Evolutionary conservation across 73 alveolate genomes (phyloP).

Genomic region (Paramecium caudatum): DNA sequence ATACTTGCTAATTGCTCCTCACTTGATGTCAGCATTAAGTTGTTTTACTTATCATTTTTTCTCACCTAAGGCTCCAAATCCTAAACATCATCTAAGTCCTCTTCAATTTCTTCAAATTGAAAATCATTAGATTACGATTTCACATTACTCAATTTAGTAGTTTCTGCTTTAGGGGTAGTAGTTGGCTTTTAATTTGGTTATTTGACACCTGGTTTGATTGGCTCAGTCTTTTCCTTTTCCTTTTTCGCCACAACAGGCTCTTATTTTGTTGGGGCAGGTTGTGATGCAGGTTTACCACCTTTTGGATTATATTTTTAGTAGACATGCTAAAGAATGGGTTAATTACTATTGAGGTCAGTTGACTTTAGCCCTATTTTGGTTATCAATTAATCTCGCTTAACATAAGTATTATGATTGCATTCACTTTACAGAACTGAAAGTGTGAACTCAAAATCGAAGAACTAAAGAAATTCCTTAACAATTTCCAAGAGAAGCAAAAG

Average conservation of each 20-base stretch:
- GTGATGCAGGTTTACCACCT: not conserved
- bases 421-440: constrained; percentile 46
- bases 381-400: constrained; percentile 38
- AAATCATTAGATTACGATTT: constrained; percentile 21
- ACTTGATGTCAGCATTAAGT: constrained; percentile 66
- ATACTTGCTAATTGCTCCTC: constrained; percentile 44
- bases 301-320: constrained; percentile 52
- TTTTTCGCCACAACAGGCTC: not conserved
- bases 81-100: constrained; percentile 34
- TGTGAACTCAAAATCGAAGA: constrained; percentile 55
- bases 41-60: constrained; percentile 5
- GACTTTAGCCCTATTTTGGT: constrained; percentile 7
- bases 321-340: constrained; percentile 7
- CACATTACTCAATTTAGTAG: constrained; percentile 4
- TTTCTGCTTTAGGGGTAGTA: not conserved
- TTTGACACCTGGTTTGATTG: constrained; percentile 3
- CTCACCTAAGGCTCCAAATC: not conserved
- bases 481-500: constrained; percentile 34
- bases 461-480: constrained; percentile 45
- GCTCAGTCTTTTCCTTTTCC: constrained; percentile 7
- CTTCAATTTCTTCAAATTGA: constrained; percentile 67
- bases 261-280: not conserved
- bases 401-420: constrained; percentile 27
- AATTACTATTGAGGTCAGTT: not conserved
- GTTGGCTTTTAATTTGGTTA: constrained; percentile 3